phyloP scores from a whole-genome alignment of 805 yeast genomes.

The Saturnispora halmiae region DNA sequence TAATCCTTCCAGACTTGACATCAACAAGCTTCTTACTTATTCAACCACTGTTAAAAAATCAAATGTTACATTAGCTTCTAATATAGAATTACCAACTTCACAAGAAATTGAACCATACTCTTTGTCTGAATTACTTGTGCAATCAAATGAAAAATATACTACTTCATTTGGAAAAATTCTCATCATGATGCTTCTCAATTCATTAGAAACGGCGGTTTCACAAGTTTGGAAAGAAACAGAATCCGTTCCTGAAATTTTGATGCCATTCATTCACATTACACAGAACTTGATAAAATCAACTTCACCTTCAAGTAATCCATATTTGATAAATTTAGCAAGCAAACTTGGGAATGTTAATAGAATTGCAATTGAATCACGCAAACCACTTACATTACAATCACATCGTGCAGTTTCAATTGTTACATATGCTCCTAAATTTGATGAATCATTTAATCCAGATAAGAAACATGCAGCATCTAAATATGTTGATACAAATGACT shows the following conservation, averaged over 20 bases:
- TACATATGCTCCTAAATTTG: conserved; percentile 82
- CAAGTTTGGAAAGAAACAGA: conserved; percentile 52
- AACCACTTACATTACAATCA: conserved; percentile 70
- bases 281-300: conserved; percentile 31
- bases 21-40: conserved; percentile 18
- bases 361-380: conserved; percentile 41
- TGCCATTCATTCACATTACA: conserved; percentile 38
- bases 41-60: conserved; percentile 15
- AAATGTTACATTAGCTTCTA: conserved; percentile 16
- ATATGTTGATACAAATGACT: conserved; percentile 43
- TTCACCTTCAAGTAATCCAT: conserved; percentile 17
- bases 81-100: conserved; percentile 13
- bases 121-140: conserved; percentile 8
- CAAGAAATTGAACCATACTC: background rate
- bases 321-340: conserved; percentile 29
- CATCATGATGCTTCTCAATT: conserved; percentile 27
- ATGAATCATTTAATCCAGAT: conserved; percentile 93
- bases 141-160: conserved; percentile 7
- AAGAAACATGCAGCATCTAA: conserved; percentile 48
- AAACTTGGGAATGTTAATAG: conserved; percentile 42
- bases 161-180: conserved; percentile 22
- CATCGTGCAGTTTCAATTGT: conserved; percentile 82
- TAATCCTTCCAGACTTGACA: conserved; percentile 21
- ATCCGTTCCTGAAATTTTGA: conserved; percentile 50
- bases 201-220: conserved; percentile 27